Percentiles rank a stretch among this genome's conserved stretches.
These are phyloP conservation scores for Kickxella alabastrina DNA, from an alignment of 192 early-diverging fungal genomes.

Conservation along the genomic window DNA sequence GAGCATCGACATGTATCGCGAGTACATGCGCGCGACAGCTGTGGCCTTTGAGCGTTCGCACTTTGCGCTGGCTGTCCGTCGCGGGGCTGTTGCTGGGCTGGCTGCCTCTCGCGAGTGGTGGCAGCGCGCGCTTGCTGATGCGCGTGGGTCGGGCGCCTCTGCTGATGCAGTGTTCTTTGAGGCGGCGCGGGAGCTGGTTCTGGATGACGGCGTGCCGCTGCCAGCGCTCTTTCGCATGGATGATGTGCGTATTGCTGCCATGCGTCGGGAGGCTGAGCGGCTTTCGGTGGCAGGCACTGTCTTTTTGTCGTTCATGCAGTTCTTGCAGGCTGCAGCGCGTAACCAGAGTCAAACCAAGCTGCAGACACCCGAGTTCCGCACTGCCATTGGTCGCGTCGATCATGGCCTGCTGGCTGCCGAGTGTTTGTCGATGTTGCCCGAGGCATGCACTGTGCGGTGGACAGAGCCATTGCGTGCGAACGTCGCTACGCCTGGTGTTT, in stretches of 20 bases:
- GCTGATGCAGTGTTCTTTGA: conserved; percentile 29
- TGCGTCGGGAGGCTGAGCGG: conserved; percentile 42
- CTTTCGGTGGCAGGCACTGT: conserved; percentile 36
- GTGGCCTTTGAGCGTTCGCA: conserved; percentile 65
- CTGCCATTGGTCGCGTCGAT: conserved; percentile 30
- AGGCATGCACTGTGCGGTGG: conserved; percentile 42
- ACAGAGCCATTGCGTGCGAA: conserved; percentile 23
- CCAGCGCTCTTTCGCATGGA: conserved; percentile 48
- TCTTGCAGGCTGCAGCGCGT: conserved; percentile 21
- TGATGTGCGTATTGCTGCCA: conserved; percentile 31
- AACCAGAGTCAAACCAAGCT: no score
- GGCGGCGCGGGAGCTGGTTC: conserved; percentile 33
- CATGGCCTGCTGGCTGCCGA: conserved; percentile 30
- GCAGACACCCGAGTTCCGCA: conserved; percentile 17
- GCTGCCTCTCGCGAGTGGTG: conserved; percentile 41
- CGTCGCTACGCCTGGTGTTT: not conserved
- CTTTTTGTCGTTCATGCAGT: conserved; percentile 42
- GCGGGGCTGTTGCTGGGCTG: conserved; percentile 15
- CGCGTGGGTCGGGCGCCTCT: conserved; percentile 7
- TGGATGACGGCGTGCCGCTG: conserved; percentile 33
- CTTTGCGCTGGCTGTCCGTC: conserved; percentile 50
- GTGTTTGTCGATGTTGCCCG: conserved; percentile 41
- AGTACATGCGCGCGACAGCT: conserved; percentile 64
- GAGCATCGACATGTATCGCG: conserved; percentile 62
- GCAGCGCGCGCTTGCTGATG: conserved; percentile 18